Conservation (phyloP, 331 rosid species). For the Ulmus americana region DNA sequence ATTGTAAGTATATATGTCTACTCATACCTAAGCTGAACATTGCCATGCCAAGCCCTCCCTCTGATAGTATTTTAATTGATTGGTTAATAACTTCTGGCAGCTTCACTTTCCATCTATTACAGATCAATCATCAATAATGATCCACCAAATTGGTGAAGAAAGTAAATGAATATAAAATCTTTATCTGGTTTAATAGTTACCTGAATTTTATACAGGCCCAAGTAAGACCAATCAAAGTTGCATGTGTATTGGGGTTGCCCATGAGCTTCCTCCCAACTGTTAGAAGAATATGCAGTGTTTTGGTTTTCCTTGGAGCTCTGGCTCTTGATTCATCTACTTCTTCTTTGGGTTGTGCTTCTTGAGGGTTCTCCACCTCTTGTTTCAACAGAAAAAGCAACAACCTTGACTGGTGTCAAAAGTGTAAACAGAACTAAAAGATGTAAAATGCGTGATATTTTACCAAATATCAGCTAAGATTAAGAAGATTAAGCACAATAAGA, state of each 20-base stretch:
- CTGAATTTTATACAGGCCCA: slow-evolving; percentile 81
- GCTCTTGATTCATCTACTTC: slow-evolving; percentile 47
- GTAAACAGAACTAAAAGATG: not conserved
- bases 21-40: slow-evolving; percentile 89
- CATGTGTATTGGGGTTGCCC: slow-evolving; percentile 82
- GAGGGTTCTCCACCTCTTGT: slow-evolving; percentile 51
- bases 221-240: slow-evolving; percentile 62
- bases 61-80: slow-evolving; percentile 54
- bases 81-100: slow-evolving; percentile 56
- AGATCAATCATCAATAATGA: slow-evolving; percentile 1
- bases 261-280: slow-evolving; percentile 72
- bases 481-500: not conserved
- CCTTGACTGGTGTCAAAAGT: slow-evolving; percentile 7
- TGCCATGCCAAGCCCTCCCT: slow-evolving; percentile 96
- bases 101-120: slow-evolving; percentile 68
- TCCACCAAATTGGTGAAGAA: not conserved
- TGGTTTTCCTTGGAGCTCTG: slow-evolving; percentile 32
- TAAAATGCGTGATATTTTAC: not conserved
- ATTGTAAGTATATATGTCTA: slow-evolving; percentile 1
- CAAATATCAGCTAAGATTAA: not conserved
- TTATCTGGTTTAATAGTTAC: slow-evolving; percentile 22
- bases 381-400: slow-evolving; percentile 17
- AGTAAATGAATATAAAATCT: not conserved
- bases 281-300: slow-evolving; percentile 40
- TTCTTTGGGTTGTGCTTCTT: slow-evolving; percentile 56